phyloP scores from a whole-genome alignment of 2,329 filamentous ascomycete genomes.

The Phaeophleospora eucalypticola region DNA sequence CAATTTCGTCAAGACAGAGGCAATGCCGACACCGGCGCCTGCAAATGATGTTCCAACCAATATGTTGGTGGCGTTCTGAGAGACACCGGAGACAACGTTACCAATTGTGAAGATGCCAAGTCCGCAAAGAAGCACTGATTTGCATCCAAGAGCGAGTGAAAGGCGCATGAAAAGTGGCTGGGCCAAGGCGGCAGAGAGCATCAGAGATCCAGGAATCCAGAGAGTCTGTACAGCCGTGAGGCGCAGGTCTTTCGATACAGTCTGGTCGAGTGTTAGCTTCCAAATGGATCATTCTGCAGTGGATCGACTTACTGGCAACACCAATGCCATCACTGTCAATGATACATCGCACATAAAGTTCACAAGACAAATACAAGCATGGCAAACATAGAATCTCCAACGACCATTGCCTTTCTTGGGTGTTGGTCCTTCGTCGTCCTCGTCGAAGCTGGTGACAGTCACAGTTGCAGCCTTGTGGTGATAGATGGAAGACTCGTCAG shows the following conservation, averaged over 20 bases:
- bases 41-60: conserved; percentile 37
- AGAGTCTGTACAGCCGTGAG: conserved; percentile 24
- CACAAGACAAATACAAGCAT: conserved; percentile 11
- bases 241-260: conserved; percentile 7
- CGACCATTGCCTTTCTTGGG: not conserved
- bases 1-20: conserved; percentile 41
- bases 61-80: conserved; percentile 13
- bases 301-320: conserved; percentile 9
- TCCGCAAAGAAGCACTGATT: conserved; percentile 35
- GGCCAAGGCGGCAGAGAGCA: conserved; percentile 38
- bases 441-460: not conserved
- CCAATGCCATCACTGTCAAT: conserved; percentile 9
- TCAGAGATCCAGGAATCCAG: conserved; percentile 40
- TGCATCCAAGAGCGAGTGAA: conserved; percentile 39
- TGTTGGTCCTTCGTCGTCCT: not conserved
- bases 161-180: conserved; percentile 40
- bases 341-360: conserved; percentile 10
- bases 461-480: conserved; percentile 5
- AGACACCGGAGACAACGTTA: conserved; percentile 31
- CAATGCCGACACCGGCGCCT: conserved; percentile 39
- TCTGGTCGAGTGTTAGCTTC: conserved; percentile 2
- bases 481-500: conserved; percentile 5
- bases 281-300: not conserved
- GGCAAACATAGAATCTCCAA: conserved; percentile 8
- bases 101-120: conserved; percentile 37